Percentiles rank a stretch among this genome's conserved stretches.
These are phyloP conservation scores for Soucietia sequanensis DNA, from an alignment of 805 yeast genomes.

Conservation along the genomic window DNA sequence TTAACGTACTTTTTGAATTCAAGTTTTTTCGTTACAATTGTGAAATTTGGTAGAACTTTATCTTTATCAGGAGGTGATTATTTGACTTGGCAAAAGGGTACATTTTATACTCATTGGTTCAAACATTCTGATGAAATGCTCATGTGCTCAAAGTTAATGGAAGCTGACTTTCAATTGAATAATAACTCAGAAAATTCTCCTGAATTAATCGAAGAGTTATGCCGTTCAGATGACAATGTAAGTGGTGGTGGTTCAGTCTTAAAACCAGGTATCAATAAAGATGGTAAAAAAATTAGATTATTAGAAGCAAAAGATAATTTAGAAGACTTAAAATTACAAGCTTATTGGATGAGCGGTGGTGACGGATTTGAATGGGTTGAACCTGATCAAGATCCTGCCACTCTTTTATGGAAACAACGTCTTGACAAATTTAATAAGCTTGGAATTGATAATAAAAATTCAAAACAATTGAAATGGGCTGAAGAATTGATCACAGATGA, in stretches of 20 bases:
- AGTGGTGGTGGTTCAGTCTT: slow-evolving; percentile 22
- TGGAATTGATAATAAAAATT: slow-evolving; percentile 13
- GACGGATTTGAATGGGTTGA: slow-evolving; percentile 88
- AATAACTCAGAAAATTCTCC: slow-evolving; percentile 34
- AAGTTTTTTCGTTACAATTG: slow-evolving; percentile 40
- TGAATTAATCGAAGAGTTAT: slow-evolving; percentile 36
- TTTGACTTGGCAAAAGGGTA: slow-evolving; percentile 63
- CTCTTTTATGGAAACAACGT: slow-evolving; percentile 41
- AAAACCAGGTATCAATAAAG: slow-evolving; percentile 33
- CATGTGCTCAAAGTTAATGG: slow-evolving; percentile 63
- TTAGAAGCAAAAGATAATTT: slow-evolving; percentile 50
- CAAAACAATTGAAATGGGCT: slow-evolving; percentile 36
- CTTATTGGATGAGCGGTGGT: slow-evolving; percentile 86
- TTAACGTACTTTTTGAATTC: slow-evolving; percentile 40
- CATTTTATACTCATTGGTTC: slow-evolving; percentile 62
- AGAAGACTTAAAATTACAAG: slow-evolving; percentile 68
- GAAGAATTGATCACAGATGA: slow-evolving; percentile 40
- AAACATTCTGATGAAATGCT: slow-evolving; percentile 65
- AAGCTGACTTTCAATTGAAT: slow-evolving; percentile 57
- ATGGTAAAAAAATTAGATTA: slow-evolving; percentile 39
- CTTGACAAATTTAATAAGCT: slow-evolving; percentile 22
- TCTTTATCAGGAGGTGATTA: slow-evolving; percentile 47
- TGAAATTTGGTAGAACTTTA: slow-evolving; percentile 39
- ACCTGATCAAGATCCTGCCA: slow-evolving; percentile 90
- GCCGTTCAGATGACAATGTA: slow-evolving; percentile 29